These are phyloP conservation scores for Talaromyces amestolkiae DNA, from an alignment of 2,329 filamentous ascomycete genomes.

Conservation along the genomic window DNA sequence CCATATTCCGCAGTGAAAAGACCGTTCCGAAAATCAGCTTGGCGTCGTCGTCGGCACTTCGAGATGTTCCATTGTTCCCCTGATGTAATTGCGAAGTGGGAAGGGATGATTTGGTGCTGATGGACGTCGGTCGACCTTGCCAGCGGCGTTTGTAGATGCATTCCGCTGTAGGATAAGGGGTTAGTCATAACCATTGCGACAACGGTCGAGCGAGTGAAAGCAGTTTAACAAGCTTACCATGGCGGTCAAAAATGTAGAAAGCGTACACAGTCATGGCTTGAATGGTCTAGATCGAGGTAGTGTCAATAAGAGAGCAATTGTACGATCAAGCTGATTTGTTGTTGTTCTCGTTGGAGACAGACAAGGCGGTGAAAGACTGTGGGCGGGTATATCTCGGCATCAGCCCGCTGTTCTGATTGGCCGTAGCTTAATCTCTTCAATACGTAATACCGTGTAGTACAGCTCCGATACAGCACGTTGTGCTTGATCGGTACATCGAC, in stretches of 20 bases:
- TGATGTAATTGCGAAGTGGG: constrained; percentile 50
- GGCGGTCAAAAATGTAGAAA: constrained; percentile 98
- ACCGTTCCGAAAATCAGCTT: constrained; percentile 97
- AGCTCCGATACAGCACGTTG: background rate
- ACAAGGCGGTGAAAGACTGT: constrained; percentile 1
- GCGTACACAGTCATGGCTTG: constrained; percentile 82
- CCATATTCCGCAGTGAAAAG: constrained; percentile 95
- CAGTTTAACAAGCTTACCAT: constrained; percentile 62
- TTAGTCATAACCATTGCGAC: constrained; percentile 4
- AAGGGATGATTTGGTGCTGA: constrained; percentile 43
- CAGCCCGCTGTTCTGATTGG: background rate
- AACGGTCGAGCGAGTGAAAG: background rate
- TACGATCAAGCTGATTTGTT: background rate
- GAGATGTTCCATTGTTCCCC: constrained; percentile 45
- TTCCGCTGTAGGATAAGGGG: constrained; percentile 63
- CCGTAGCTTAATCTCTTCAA: background rate
- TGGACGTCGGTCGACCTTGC: constrained; percentile 57
- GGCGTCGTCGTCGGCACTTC: constrained; percentile 73
- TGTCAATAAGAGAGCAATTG: background rate
- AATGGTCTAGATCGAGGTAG: background rate
- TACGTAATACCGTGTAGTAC: background rate
- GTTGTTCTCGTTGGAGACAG: background rate
- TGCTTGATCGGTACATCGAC: background rate
- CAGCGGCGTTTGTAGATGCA: constrained; percentile 94
- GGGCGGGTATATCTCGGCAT: background rate